A percentile compares a stretch with the other conserved stretches of the same genome.
Conservation (phyloP, 2,329 filamentous ascomycete genomes). For the Sporothrix brasiliensis region DNA sequence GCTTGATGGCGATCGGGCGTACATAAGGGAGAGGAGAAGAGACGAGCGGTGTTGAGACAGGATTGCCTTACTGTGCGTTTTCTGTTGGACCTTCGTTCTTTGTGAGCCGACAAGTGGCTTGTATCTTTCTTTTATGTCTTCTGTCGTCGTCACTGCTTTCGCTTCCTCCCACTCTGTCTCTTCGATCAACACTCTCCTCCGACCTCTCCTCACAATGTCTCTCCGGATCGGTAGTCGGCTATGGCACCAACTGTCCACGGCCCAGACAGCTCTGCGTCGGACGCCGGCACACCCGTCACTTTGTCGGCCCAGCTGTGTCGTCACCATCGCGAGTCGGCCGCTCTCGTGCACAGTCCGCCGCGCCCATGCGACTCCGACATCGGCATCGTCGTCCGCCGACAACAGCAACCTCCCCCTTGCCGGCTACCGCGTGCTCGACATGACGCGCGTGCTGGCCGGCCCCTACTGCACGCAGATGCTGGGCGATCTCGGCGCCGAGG, state of each 20-base stretch:
- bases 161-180: neutral
- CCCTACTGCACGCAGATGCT: conserved; percentile 97
- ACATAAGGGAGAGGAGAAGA: neutral
- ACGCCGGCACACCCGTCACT: neutral
- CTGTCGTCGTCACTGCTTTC: neutral
- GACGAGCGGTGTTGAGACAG: neutral
- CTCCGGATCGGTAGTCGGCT: neutral
- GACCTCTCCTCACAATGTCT: neutral
- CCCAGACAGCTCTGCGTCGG: too few relatives aligned
- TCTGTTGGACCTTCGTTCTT: neutral
- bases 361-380: conserved; percentile 3
- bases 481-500: conserved; percentile 90
- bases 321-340: neutral
- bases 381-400: neutral
- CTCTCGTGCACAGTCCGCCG: conserved; percentile 9
- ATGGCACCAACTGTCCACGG: neutral
- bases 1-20: conserved; percentile 13
- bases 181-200: neutral
- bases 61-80: neutral
- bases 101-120: neutral
- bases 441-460: conserved; percentile 96
- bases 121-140: neutral
- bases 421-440: conserved; percentile 87
- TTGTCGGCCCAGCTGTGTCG: neutral
- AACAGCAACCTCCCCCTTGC: conserved; percentile 65